These are phyloP conservation scores for Pseudonectria buxi DNA, from an alignment of 2,329 filamentous ascomycete genomes.

Conservation along the genomic window DNA sequence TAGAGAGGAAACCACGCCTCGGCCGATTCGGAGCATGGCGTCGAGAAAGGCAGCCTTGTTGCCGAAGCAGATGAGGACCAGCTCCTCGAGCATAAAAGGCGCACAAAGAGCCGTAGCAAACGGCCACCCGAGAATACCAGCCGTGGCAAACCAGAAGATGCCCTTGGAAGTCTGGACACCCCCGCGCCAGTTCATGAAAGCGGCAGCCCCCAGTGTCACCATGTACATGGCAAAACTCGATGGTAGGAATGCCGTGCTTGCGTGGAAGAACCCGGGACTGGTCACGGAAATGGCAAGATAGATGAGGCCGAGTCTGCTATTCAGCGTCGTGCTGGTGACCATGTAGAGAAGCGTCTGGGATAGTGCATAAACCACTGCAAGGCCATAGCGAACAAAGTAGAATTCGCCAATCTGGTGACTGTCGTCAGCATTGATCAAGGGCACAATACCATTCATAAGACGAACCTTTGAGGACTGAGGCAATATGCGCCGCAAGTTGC, in stretches of 20 bases:
- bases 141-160: conserved; percentile 85
- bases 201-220: conserved; percentile 74
- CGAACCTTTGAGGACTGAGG: conserved; percentile 54
- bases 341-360: conserved; percentile 79
- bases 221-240: conserved; percentile 98
- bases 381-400: conserved; percentile 71
- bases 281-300: conserved; percentile 72
- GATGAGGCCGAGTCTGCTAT: conserved; percentile 75
- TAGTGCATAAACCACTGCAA: conserved; percentile 71
- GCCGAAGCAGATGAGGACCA: conserved; percentile 48
- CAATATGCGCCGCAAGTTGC: conserved; percentile 58
- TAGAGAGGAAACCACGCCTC: conserved; percentile 61
- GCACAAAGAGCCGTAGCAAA: conserved; percentile 78
- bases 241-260: conserved; percentile 78
- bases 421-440: conserved; percentile 4
- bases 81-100: conserved; percentile 76
- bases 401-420: conserved; percentile 59
- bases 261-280: conserved; percentile 90
- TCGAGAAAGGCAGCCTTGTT: conserved; percentile 54
- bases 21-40: conserved; percentile 52
- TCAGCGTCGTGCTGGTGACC: conserved; percentile 67
- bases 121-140: conserved; percentile 85
- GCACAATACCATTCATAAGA: not conserved
- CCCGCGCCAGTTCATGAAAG: conserved; percentile 85
- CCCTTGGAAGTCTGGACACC: conserved; percentile 74